Evolutionary conservation across 2,329 filamentous ascomycete genomes (phyloP).

Genomic region (Cercospora citrullina): DNA sequence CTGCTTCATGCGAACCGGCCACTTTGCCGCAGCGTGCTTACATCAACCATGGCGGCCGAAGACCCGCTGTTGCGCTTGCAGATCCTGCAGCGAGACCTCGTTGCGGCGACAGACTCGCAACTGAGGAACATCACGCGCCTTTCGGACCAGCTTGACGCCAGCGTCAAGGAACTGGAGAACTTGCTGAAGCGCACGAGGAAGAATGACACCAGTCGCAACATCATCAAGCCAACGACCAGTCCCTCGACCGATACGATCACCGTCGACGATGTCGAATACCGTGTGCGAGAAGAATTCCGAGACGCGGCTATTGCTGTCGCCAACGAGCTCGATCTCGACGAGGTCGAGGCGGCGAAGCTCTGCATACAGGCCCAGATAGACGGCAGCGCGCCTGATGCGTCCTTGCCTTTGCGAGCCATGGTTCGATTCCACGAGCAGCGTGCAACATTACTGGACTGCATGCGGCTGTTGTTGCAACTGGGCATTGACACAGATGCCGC

Average conservation of each 20-base stretch:
- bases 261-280: conserved; percentile 71
- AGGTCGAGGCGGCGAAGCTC: conserved; percentile 76
- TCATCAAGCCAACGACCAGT: conserved; percentile 61
- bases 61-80: conserved; percentile 74
- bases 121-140: conserved; percentile 70
- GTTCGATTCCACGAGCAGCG: conserved; percentile 87
- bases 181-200: conserved; percentile 74
- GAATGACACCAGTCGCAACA: conserved; percentile 72
- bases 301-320: conserved; percentile 78
- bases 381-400: conserved; percentile 63
- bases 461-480: conserved; percentile 75
- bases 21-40: background rate
- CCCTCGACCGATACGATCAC: conserved; percentile 63
- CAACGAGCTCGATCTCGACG: conserved; percentile 87
- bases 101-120: conserved; percentile 70
- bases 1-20: background rate
- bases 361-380: conserved; percentile 69
- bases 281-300: conserved; percentile 83
- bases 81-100: conserved; percentile 81
- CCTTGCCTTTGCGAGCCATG: conserved; percentile 74
- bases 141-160: conserved; percentile 63
- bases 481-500: conserved; percentile 57
- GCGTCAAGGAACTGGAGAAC: conserved; percentile 66
- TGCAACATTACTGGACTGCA: conserved; percentile 76
- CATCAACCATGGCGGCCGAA: conserved; percentile 45